phyloP scores from a whole-genome alignment of 2,329 filamentous ascomycete species.

The Fusarium floridanum region DNA sequence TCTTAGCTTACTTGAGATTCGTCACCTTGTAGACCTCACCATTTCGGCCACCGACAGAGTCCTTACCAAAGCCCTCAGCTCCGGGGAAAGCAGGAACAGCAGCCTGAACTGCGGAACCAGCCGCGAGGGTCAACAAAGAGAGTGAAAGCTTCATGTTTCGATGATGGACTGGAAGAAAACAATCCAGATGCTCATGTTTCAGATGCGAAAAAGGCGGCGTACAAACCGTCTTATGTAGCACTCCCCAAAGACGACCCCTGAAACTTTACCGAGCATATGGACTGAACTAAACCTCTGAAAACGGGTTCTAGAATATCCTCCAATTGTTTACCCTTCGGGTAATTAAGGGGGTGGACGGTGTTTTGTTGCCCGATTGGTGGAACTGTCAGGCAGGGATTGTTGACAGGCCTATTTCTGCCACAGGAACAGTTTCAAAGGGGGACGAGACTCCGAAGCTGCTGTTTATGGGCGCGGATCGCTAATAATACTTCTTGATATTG shows the following conservation, averaged over 20 bases:
- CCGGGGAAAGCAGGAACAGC: constrained; percentile 52
- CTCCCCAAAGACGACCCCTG: background rate
- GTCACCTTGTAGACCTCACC: constrained; percentile 54
- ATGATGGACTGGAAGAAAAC: background rate
- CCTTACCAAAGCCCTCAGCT: constrained; percentile 50
- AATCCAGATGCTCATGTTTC: background rate
- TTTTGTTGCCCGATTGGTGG: constrained; percentile 5
- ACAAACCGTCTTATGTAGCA: constrained; percentile 16
- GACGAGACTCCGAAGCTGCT: constrained; percentile 5
- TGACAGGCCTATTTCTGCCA: constrained; percentile 1
- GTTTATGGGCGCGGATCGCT: background rate
- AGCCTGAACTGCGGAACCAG: constrained; percentile 9
- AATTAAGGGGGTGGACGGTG: constrained; percentile 2
- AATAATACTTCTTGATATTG: background rate
- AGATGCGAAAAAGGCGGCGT: background rate
- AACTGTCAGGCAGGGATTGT: background rate
- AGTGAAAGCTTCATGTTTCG: constrained; percentile 3
- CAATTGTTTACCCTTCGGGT: background rate
- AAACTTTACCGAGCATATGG: background rate
- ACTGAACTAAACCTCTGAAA: background rate
- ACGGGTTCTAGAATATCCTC: background rate
- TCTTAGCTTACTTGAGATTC: constrained; percentile 48
- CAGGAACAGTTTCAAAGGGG: background rate
- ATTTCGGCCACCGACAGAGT: constrained; percentile 51
- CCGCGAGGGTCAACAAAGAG: constrained; percentile 1